Base-by-base conservation (phyloP, 2,329 filamentous ascomycete genomes). In the Curvularia verruculosa region DNA sequence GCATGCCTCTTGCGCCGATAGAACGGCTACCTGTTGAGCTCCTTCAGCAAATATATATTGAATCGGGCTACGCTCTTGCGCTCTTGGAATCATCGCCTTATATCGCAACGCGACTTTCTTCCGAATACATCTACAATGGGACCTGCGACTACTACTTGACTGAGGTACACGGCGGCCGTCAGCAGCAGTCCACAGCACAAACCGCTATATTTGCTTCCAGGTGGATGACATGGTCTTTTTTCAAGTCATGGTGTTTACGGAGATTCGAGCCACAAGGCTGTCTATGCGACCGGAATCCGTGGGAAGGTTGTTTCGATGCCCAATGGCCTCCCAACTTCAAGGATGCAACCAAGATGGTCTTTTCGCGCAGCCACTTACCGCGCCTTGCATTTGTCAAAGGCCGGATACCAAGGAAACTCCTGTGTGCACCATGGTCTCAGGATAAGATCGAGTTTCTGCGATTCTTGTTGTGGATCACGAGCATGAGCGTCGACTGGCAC, bases 21-120 rank as follows among this genome's bases (percentile, higher is more conserved):
- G 82, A 85, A 63, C 61, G 54, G 4, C 72, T 85, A 0, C 83
- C 83, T 0, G 67, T 76, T 3, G 83, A 85, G 65, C 66, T 85
- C 12, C 73, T 84, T n/a, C 79, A 84, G 61, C 73, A 77, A 39
- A 83, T 85, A 44, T 84, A 84, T 58, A 70, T 82, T n/a, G 67
- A 77, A 26, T 77, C 79, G 5, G 66, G 39, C 7, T 64, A 79
- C 23, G 82, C 83, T 59, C 60, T 81, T 29, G 78, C 80, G 36
- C 65, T 53, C 76, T 76, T 40, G 67, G 70, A 6, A 60, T 67
- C 40, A 5, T 84, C 82, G 0, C 71, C 69, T 0, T 58, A 69
- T 10, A 64, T 85, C 9, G 75, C 74, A n/a, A 49, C 61, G 3
- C 66, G 64, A 31, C 66, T 76, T 13, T 72, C 73, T 3, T 60